phyloP scores from a whole-genome alignment of 2,329 filamentous ascomycete species.

The Atkinsonella texensis region DNA sequence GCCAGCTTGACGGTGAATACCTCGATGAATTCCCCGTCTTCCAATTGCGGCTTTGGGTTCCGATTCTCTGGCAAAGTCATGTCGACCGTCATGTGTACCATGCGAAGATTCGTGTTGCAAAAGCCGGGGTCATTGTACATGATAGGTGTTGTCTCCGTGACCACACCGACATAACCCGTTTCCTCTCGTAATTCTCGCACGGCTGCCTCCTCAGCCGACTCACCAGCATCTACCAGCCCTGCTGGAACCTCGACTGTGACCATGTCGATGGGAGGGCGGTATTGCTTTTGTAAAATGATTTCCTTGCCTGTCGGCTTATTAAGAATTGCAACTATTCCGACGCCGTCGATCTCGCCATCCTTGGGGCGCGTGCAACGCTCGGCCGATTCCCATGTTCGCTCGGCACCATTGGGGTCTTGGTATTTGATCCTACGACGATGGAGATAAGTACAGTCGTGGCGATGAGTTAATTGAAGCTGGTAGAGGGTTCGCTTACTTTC shows the following conservation, averaged over 20 bases:
- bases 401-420: constrained; percentile 45
- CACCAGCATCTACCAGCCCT: constrained; percentile 49
- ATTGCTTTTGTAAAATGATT: constrained; percentile 56
- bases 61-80: constrained; percentile 57
- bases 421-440: constrained; percentile 42
- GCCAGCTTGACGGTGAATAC: constrained; percentile 57
- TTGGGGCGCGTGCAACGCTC: constrained; percentile 57
- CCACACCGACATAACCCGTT: constrained; percentile 50
- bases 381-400: constrained; percentile 59
- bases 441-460: too few relatives aligned
- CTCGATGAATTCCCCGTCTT: constrained; percentile 76
- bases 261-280: constrained; percentile 47
- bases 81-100: constrained; percentile 65
- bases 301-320: constrained; percentile 39
- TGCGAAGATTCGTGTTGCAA: constrained; percentile 54
- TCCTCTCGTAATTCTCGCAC: constrained; percentile 54
- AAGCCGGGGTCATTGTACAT: constrained; percentile 58
- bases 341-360: constrained; percentile 53
- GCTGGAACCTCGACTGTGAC: constrained; percentile 53
- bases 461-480: too few relatives aligned
- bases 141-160: constrained; percentile 45
- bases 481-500: constrained; percentile 32
- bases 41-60: constrained; percentile 54
- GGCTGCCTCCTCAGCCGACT: constrained; percentile 49
- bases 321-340: constrained; percentile 61